Evolutionary conservation across 1,284 basidiomycete genomes (phyloP), one percentile per base, ranked within the genome.

Genomic region (Sporisorium scitamineum): DNA sequence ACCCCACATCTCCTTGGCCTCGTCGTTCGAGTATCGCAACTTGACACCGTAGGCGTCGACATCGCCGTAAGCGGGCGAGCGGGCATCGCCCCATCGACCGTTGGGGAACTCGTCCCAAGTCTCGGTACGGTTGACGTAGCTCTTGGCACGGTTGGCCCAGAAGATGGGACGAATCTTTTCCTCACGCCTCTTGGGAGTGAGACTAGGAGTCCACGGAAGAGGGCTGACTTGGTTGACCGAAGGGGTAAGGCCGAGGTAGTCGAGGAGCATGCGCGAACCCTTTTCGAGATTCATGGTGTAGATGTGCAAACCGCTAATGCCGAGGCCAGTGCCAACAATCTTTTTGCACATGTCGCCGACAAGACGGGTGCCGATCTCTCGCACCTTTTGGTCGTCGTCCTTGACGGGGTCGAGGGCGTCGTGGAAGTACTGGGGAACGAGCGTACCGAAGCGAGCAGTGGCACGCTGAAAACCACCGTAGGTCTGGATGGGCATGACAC

Each of bases 61-160:
- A 87, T 99, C 97, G 82, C 96, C 96, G 80, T 97, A 99, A 2
- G 97, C 97, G 24, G 96, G 96, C 89, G 92, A 94, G 29, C 96
- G 90, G 14, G 95, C 92, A 86, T 99, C 96, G 80, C 96, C 97
- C 84, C 97, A 99, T 74, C 96, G 93, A 76, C 96, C 97, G 86
- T 99, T 99, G 51, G 96, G 96, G 86, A 96, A 99, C 87, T 99
- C 97, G 86, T 99, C 96, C 96, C 96, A 99, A 83, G 61, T 80
- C 75, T 82, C 84, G 57, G 83, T 86, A 59, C 81, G 85, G 69
- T 81, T 79, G 54, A 84, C 78, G 62, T 84, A 83, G 53, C 74
- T 78, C 70, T 80, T 82, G 10, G 78, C 80, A 32, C 83, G 79
- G 65, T 85, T 85, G 42, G 84, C 84, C 84, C 84, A 85, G 65